Percentiles rank a stretch among this genome's conserved stretches.
These are phyloP conservation scores for Calonectria leucothoes DNA, from an alignment of 2,329 filamentous ascomycete species.

Conservation along the genomic window DNA sequence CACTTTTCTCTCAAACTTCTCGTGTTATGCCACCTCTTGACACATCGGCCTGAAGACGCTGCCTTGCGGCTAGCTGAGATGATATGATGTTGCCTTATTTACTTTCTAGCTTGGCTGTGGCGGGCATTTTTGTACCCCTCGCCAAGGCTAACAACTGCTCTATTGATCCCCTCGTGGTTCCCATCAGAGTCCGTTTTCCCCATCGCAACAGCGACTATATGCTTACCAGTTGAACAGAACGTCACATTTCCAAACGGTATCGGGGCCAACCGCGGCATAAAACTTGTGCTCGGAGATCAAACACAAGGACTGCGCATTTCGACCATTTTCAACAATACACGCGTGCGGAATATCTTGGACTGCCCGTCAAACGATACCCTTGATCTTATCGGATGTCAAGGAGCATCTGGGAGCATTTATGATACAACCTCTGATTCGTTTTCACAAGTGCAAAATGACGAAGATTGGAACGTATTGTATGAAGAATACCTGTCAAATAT, in stretches of 20 bases:
- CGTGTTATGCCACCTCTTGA: background rate
- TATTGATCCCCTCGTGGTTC: constrained; percentile 12
- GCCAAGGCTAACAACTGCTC: constrained; percentile 8
- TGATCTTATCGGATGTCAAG: constrained; percentile 20
- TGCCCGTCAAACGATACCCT: constrained; percentile 10
- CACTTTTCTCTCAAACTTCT: constrained; percentile 9
- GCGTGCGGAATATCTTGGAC: constrained; percentile 18
- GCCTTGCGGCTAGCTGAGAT: background rate
- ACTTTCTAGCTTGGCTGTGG: constrained; percentile 4
- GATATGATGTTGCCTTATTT: constrained; percentile 11
- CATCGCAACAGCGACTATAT: background rate
- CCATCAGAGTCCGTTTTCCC: constrained; percentile 5
- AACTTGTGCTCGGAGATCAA: constrained; percentile 15
- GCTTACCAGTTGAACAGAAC: background rate
- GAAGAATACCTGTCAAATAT: background rate
- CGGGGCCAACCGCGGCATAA: constrained; percentile 23
- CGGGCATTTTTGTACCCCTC: background rate
- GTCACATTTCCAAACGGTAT: constrained; percentile 24
- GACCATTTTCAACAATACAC: constrained; percentile 22
- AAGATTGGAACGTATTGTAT: constrained; percentile 20
- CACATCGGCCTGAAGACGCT: background rate
- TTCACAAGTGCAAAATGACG: constrained; percentile 9
- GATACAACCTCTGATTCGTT: constrained; percentile 2
- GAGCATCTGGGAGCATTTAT: constrained; percentile 22
- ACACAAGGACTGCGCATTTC: constrained; percentile 19